These are phyloP conservation scores for Pelargonium nanum DNA, from an alignment of 345 rosid species.

Conservation along the genomic window DNA sequence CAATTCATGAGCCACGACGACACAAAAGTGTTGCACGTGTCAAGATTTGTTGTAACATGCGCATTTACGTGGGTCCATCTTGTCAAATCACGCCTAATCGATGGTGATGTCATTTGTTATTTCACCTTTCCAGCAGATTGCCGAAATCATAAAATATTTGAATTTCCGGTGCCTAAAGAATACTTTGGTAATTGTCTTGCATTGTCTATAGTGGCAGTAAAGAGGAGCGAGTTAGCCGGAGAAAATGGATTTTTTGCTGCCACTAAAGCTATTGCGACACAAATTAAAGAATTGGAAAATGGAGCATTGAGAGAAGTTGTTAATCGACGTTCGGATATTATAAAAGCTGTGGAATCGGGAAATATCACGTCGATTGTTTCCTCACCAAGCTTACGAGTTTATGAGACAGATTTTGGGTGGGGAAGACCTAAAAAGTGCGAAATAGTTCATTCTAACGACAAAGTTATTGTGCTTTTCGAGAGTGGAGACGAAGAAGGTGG, in stretches of 20 bases:
- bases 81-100: background rate
- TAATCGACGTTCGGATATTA: too few species aligned
- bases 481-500: too few species aligned
- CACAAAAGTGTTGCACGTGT: background rate
- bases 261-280: background rate
- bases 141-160: background rate
- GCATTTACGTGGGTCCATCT: conserved; percentile 3
- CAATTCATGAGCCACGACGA: too few species aligned
- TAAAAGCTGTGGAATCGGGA: background rate
- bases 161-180: background rate
- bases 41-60: conserved; percentile 1
- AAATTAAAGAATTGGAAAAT: background rate
- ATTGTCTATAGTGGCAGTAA: background rate
- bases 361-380: background rate
- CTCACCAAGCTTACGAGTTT: background rate
- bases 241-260: background rate
- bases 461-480: too few species aligned
- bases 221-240: background rate
- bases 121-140: conserved; percentile 10
- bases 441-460: too few species aligned
- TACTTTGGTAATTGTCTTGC: background rate
- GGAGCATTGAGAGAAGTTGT: background rate
- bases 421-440: background rate
- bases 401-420: background rate
- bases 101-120: background rate